Evolutionary conservation across 78 protist species (phyloP).

Genomic region (Polysphondylium violaceum): DNA sequence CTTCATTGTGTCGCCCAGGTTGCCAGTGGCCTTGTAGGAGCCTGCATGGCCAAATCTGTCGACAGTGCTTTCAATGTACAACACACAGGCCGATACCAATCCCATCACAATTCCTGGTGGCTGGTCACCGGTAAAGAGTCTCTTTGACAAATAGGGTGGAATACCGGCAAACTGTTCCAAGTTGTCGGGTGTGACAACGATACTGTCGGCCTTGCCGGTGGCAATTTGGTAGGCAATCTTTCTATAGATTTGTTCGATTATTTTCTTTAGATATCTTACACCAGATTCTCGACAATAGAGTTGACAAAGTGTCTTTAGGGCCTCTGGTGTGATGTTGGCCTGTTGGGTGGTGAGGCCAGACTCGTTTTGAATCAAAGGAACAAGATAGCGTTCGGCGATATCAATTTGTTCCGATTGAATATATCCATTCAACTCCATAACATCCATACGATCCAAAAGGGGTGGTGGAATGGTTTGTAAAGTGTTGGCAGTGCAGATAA

Average conservation of each 20-base stretch:
- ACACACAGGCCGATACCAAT: constrained; percentile 89
- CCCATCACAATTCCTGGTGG: constrained; percentile 93
- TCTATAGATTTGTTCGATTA: constrained; percentile 90
- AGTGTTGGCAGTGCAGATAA: constrained; percentile 96
- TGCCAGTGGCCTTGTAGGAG: constrained; percentile 65
- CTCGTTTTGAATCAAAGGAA: constrained; percentile 80
- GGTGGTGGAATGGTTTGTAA: constrained; percentile 92
- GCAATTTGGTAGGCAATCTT: constrained; percentile 92
- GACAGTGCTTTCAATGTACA: constrained; percentile 85
- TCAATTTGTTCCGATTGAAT: constrained; percentile 89
- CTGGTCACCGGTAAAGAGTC: constrained; percentile 78
- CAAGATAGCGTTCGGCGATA: constrained; percentile 91
- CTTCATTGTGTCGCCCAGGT: constrained; percentile 91
- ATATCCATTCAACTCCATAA: constrained; percentile 83
- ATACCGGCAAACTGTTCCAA: constrained; percentile 88
- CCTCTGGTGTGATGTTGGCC: constrained; percentile 51
- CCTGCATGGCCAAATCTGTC: constrained; percentile 31
- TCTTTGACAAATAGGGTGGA: constrained; percentile 68
- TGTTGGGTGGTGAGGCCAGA: constrained; percentile 67
- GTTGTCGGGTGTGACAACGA: constrained; percentile 35
- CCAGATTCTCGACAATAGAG: constrained; percentile 96
- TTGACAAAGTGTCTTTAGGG: constrained; percentile 72
- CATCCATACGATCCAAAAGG: constrained; percentile 97
- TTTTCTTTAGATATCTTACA: constrained; percentile 92
- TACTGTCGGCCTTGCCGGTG: background rate